These are phyloP conservation scores for Taphrina wiesneri DNA, from an alignment of 1,139 yeast species.

Conservation along the genomic window DNA sequence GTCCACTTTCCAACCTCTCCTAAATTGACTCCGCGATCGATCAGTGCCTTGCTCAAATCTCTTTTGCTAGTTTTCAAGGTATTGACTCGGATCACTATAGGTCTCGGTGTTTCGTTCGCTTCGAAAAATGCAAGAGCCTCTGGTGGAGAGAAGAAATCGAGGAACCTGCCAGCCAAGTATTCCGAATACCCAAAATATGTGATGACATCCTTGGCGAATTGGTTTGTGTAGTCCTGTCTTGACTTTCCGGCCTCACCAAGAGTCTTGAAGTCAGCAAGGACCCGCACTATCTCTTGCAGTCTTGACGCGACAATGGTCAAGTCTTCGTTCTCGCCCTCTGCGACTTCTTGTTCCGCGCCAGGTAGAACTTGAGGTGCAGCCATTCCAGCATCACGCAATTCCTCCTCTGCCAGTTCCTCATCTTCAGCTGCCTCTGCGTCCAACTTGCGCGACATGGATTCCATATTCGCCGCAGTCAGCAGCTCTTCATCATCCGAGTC, in stretches of 20 bases:
- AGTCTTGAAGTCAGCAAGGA: constrained; percentile 85
- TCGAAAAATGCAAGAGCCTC: constrained; percentile 98
- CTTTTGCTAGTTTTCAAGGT: constrained; percentile 92
- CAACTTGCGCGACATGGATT: constrained; percentile 66
- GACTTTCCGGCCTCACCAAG: constrained; percentile 84
- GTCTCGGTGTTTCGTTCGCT: constrained; percentile 96
- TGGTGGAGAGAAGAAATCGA: constrained; percentile 84
- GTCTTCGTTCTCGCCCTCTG: constrained; percentile 64
- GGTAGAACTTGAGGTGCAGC: constrained; percentile 50
- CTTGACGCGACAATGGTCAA: constrained; percentile 83
- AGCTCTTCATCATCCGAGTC: constrained; percentile 69
- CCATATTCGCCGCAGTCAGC: constrained; percentile 83
- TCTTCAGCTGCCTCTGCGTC: constrained; percentile 49
- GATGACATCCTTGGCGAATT: constrained; percentile 80
- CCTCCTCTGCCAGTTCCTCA: constrained; percentile 41
- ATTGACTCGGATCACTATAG: constrained; percentile 93
- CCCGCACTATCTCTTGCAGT: constrained; percentile 92
- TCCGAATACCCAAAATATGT: constrained; percentile 96
- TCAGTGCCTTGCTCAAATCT: constrained; percentile 91
- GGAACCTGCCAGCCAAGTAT: constrained; percentile 88
- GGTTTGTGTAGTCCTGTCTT: constrained; percentile 74
- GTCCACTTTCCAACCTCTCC: constrained; percentile 99
- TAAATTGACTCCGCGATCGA: constrained; percentile 93
- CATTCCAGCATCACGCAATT: constrained; percentile 43
- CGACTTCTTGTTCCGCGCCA: constrained; percentile 59